Evolutionary conservation across 768 basidiomycete species (phyloP).

Genomic region (Pisolithus sp.): DNA sequence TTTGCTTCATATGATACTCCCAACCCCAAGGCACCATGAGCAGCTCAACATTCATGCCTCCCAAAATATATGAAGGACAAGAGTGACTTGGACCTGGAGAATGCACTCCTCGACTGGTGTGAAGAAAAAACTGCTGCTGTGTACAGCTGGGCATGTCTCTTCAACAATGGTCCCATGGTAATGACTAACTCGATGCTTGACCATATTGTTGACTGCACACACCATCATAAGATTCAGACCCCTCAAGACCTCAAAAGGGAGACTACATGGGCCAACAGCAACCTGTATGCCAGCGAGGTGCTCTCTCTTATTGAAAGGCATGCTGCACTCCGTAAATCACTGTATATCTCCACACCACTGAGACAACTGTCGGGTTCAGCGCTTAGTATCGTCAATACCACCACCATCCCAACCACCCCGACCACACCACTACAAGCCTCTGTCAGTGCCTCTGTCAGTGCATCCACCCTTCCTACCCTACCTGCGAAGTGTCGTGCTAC

Average conservation of each 20-base stretch:
- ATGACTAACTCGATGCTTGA: slow-evolving; percentile 11
- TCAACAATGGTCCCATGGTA: slow-evolving; percentile 11
- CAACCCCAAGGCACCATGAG: not conserved
- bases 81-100: not conserved
- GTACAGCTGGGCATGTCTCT: slow-evolving; percentile 3
- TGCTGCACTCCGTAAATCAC: not conserved
- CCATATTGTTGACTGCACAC: slow-evolving; percentile 22
- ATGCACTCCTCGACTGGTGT: slow-evolving; percentile 11
- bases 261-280: slow-evolving; percentile 12
- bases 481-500: not conserved
- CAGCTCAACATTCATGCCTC: too few species aligned
- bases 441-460: too few species aligned
- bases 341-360: not conserved
- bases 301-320: not conserved
- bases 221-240: not conserved
- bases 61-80: slow-evolving; percentile 3
- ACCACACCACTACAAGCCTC: too few species aligned
- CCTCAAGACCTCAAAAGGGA: slow-evolving; percentile 17
- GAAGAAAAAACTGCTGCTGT: slow-evolving; percentile 1
- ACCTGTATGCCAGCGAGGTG: not conserved
- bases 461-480: not conserved
- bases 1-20: not conserved
- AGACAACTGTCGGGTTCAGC: not conserved
- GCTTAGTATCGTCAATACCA: not conserved
- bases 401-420: not conserved